A percentile compares a stretch with the other conserved stretches of the same genome.
Conservation (phyloP, 768 basidiomycete species). For the Hirschioporus abietinus region DNA sequence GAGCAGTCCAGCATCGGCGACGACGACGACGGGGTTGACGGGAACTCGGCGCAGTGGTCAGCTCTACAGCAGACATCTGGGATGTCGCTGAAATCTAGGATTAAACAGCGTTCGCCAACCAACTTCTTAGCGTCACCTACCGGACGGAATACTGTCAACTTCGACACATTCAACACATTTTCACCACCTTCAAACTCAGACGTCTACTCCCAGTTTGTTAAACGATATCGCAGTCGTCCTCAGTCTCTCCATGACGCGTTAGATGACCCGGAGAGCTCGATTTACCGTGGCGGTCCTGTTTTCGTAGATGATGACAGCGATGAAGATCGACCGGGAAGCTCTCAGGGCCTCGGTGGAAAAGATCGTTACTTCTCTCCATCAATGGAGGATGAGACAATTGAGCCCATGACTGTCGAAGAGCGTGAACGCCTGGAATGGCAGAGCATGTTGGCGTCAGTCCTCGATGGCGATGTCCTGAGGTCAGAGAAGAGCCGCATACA, state of each 20-base stretch:
- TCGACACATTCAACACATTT: constrained; percentile 19
- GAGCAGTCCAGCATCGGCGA: constrained; percentile 42
- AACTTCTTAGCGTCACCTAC: constrained; percentile 21
- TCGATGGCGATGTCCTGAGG: constrained; percentile 90
- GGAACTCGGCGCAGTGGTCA: constrained; percentile 27
- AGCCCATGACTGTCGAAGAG: constrained; percentile 68
- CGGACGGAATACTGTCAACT: background rate
- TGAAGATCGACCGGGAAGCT: constrained; percentile 57
- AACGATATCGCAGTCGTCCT: constrained; percentile 64
- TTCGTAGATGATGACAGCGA: constrained; percentile 70
- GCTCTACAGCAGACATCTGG: constrained; percentile 21
- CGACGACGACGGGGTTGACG: constrained; percentile 43
- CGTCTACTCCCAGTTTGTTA: constrained; percentile 77
- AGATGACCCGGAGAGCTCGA: constrained; percentile 80
- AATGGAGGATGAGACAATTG: constrained; percentile 57
- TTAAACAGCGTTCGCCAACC: constrained; percentile 25
- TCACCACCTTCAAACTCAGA: constrained; percentile 43
- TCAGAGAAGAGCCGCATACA: constrained; percentile 93
- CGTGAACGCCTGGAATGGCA: constrained; percentile 92
- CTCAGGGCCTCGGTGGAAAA: constrained; percentile 39
- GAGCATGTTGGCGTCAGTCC: constrained; percentile 87
- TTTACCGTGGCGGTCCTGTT: constrained; percentile 66
- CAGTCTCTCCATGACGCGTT: constrained; percentile 62
- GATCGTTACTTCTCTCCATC: constrained; percentile 42
- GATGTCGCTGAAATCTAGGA: constrained; percentile 28